Evolutionary conservation across 805 yeast genomes (phyloP).

Genomic region (Ogataea thermomethanolica): DNA sequence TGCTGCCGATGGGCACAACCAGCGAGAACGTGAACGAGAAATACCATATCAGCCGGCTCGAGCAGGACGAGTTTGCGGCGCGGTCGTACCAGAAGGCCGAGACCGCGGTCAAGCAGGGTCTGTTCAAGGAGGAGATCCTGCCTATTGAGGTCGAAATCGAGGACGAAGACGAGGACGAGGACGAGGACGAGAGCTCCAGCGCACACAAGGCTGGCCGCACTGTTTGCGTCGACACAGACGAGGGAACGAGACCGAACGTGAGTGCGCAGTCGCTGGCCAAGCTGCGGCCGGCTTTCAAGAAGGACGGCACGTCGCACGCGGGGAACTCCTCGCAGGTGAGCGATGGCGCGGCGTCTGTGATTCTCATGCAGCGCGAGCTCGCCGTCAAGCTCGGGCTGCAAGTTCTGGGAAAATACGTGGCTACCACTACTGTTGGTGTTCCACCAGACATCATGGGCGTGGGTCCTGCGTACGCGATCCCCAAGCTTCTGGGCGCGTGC

Average conservation of each 20-base stretch:
- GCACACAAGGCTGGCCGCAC: conserved; percentile 22
- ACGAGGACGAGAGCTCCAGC: conserved; percentile 41
- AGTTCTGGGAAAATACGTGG: conserved; percentile 75
- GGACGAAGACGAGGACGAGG: conserved; percentile 47
- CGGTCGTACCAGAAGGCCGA: conserved; percentile 82
- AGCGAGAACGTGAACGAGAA: conserved; percentile 82
- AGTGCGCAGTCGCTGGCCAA: conserved; percentile 72
- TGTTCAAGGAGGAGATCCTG: conserved; percentile 84
- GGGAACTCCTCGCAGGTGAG: conserved; percentile 96
- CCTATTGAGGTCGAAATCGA: conserved; percentile 66
- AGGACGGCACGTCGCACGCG: conserved; percentile 85
- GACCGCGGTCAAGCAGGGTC: conserved; percentile 62
- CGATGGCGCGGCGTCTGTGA: conserved; percentile 92
- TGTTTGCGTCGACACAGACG: conserved; percentile 38
- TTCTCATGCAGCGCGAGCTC: conserved; percentile 78
- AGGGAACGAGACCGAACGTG: conserved; percentile 87
- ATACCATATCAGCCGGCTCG: conserved; percentile 59
- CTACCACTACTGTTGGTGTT: conserved; percentile 81
- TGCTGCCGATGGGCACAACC: conserved; percentile 95
- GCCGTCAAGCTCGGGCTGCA: conserved; percentile 74
- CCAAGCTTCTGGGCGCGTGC: conserved; percentile 54
- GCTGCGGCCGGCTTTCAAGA: conserved; percentile 81
- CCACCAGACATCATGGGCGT: conserved; percentile 98
- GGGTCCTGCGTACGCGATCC: conserved; percentile 96
- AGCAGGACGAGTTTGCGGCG: conserved; percentile 90